Conservation (phyloP, 306 rosid species). For the Hylodesmum podocarpum region DNA sequence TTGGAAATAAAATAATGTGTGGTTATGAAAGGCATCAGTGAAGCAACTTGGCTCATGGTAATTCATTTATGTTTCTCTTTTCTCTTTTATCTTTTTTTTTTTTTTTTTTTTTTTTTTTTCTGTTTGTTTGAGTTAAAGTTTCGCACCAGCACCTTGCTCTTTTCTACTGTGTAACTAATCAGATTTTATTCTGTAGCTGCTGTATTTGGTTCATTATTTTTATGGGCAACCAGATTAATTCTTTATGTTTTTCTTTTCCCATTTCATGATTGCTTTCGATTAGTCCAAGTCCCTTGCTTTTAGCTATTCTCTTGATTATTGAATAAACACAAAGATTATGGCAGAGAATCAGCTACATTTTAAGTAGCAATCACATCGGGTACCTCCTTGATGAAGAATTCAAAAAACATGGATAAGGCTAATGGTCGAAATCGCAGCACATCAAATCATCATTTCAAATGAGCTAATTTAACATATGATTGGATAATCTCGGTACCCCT, state of each 20-base stretch:
- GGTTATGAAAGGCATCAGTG: background rate
- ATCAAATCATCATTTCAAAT: background rate
- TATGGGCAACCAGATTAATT: background rate
- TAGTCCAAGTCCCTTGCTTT: background rate
- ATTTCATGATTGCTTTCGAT: background rate
- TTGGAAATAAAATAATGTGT: conserved; percentile 13
- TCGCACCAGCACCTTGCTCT: background rate
- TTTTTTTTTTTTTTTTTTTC: background rate
- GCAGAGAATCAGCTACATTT: background rate
- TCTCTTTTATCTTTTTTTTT: background rate
- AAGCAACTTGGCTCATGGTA: conserved; percentile 5
- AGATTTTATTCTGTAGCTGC: background rate
- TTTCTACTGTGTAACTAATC: background rate
- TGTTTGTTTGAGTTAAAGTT: background rate
- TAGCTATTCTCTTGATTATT: background rate
- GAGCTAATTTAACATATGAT: background rate
- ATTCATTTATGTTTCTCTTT: background rate
- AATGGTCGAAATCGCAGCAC: background rate
- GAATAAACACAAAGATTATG: background rate
- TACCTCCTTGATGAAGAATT: background rate
- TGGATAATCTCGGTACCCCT: too few relatives aligned
- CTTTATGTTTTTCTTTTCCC: background rate
- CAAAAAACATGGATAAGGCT: background rate
- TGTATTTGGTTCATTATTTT: background rate
- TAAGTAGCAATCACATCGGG: background rate